phyloP scores from a whole-genome alignment of 306 rosid genomes.

The Acacia confusa region DNA sequence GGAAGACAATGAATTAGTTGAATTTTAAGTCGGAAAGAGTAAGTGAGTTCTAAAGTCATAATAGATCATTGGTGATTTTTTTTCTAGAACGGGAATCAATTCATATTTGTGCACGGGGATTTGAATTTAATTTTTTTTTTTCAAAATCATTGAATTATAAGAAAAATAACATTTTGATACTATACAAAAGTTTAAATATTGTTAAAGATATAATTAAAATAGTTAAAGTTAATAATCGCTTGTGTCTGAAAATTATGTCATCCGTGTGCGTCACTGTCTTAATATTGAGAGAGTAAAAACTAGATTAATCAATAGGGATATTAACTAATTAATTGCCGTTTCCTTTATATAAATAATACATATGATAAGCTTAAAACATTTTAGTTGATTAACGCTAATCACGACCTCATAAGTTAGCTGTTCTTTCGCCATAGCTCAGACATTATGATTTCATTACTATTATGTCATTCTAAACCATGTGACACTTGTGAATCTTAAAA shows the following conservation, averaged over 20 bases:
- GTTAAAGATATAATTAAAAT: background rate
- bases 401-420: background rate
- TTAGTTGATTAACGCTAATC: slow-evolving; percentile 15
- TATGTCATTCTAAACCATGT: slow-evolving; percentile 7
- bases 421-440: background rate
- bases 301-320: background rate
- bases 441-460: background rate
- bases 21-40: background rate
- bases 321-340: background rate
- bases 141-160: background rate
- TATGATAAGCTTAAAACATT: background rate
- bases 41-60: background rate
- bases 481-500: background rate
- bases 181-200: background rate
- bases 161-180: background rate
- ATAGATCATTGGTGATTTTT: background rate
- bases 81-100: background rate
- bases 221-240: background rate
- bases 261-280: background rate
- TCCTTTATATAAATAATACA: background rate
- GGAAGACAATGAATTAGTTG: background rate
- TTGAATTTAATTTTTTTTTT: background rate
- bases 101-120: background rate
- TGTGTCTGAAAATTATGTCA: background rate
- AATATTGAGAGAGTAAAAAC: background rate